Conservation (phyloP, 805 yeast species). For the Nakazawaea ambrosiae region DNA sequence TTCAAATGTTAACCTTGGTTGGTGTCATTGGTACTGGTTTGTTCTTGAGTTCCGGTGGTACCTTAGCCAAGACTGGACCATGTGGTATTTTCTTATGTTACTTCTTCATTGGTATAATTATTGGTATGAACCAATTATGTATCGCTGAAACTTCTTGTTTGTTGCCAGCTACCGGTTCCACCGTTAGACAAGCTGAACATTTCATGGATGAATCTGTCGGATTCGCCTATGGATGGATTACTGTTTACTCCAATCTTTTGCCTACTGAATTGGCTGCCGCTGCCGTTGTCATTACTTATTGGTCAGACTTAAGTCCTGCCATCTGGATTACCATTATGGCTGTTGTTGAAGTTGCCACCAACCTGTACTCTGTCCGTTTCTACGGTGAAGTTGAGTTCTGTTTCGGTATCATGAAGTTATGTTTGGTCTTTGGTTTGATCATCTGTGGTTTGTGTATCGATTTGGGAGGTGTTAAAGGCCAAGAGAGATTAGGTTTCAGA, state of each 20-base stretch:
- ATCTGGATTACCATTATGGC: constrained; percentile 38
- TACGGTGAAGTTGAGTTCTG: constrained; percentile 84
- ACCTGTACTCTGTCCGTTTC: constrained; percentile 31
- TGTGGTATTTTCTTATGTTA: constrained; percentile 45
- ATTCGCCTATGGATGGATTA: constrained; percentile 39
- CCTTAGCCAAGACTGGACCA: constrained; percentile 45
- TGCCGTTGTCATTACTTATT: constrained; percentile 38
- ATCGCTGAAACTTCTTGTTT: constrained; percentile 31
- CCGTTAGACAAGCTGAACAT: constrained; percentile 28
- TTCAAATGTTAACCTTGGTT: constrained; percentile 44
- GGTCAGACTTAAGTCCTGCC: constrained; percentile 38
- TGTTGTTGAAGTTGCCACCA: constrained; percentile 26
- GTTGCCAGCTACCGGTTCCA: constrained; percentile 31
- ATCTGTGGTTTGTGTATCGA: constrained; percentile 72
- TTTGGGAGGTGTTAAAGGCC: constrained; percentile 82
- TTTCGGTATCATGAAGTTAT: constrained; percentile 65
- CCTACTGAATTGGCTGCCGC: constrained; percentile 40
- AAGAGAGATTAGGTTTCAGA: constrained; percentile 54
- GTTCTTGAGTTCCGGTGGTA: constrained; percentile 46
- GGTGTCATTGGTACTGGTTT: constrained; percentile 46
- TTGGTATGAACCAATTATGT: constrained; percentile 12
- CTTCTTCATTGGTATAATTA: constrained; percentile 34
- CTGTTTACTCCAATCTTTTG: constrained; percentile 25
- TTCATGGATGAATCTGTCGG: constrained; percentile 39
- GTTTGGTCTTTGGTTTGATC: constrained; percentile 69